A percentile compares a stretch with the other conserved stretches of the same genome.
Evolutionary conservation across 2,329 filamentous ascomycete species (phyloP).

Genomic region (Penicillium hordei): DNA sequence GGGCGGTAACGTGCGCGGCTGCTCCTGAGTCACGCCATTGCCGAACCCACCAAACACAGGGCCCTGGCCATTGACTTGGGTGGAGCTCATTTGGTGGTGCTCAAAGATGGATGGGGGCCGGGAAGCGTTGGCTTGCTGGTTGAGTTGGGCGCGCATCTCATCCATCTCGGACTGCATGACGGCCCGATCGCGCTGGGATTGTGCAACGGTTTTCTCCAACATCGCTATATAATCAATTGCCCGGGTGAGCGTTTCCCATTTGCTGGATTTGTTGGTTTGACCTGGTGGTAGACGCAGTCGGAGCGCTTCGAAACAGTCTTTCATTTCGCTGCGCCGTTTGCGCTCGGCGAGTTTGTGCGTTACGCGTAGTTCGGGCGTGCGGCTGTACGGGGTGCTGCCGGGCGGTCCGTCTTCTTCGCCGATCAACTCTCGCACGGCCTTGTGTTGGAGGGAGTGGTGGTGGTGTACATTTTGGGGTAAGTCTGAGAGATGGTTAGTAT

Average conservation of each 20-base stretch:
- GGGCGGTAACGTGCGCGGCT: constrained; percentile 49
- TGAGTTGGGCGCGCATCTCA: constrained; percentile 42
- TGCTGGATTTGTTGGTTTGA: constrained; percentile 53
- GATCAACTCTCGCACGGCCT: constrained; percentile 49
- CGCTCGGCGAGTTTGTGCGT: constrained; percentile 53
- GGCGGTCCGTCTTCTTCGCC: constrained; percentile 46
- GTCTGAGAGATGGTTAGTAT: constrained; percentile 33
- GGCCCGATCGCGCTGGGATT: constrained; percentile 41
- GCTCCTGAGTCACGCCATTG: constrained; percentile 39
- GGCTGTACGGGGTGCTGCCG: constrained; percentile 49
- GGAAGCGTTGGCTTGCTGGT: constrained; percentile 35
- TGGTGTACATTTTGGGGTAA: constrained; percentile 50
- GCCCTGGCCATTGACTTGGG: constrained; percentile 37
- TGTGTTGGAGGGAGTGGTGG: constrained; percentile 50
- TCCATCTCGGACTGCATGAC: constrained; percentile 39
- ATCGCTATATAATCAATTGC: constrained; percentile 51
- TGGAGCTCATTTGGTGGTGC: constrained; percentile 35
- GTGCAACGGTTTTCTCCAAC: constrained; percentile 44
- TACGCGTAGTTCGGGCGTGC: constrained; percentile 51
- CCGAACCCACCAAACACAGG: constrained; percentile 33
- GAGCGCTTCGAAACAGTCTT: constrained; percentile 51
- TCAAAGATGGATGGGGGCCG: constrained; percentile 37
- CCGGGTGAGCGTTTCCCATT: constrained; percentile 52
- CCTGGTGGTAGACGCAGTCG: constrained; percentile 46
- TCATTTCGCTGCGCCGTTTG: constrained; percentile 55